Conservation (phyloP, 495 filamentous ascomycete species). For the Ramalina intermedia region DNA sequence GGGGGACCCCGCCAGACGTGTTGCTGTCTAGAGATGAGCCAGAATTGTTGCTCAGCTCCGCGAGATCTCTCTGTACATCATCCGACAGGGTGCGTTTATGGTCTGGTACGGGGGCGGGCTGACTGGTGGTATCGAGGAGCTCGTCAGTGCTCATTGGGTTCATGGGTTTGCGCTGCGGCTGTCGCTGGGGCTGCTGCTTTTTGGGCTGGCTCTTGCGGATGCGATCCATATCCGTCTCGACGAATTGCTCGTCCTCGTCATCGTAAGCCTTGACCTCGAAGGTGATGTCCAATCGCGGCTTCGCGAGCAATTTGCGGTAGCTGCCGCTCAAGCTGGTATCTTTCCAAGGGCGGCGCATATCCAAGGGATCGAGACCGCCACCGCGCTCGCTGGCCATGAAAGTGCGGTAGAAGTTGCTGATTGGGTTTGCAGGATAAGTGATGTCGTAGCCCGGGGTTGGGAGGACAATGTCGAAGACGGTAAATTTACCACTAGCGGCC, state of each 20-base stretch:
- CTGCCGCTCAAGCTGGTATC: slow-evolving; percentile 80
- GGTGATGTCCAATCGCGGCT: slow-evolving; percentile 38
- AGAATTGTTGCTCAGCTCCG: too few relatives aligned
- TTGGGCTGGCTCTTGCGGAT: slow-evolving; percentile 17
- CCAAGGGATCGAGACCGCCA: slow-evolving; percentile 61
- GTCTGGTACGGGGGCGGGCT: too few relatives aligned
- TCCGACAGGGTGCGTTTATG: too few relatives aligned
- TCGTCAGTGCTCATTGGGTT: not conserved
- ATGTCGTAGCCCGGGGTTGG: slow-evolving; percentile 88
- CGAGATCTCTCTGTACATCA: too few relatives aligned
- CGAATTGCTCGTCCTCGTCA: slow-evolving; percentile 65
- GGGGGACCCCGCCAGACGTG: slow-evolving; percentile 2
- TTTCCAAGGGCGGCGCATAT: slow-evolving; percentile 75
- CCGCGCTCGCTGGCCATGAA: slow-evolving; percentile 74
- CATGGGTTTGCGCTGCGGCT: not conserved
- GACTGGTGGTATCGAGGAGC: too few relatives aligned
- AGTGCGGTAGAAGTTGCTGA: slow-evolving; percentile 61
- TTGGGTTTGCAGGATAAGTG: slow-evolving; percentile 68
- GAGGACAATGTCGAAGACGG: slow-evolving; percentile 82
- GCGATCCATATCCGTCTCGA: slow-evolving; percentile 65
- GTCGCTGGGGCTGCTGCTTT: not conserved
- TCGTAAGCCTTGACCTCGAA: slow-evolving; percentile 56
- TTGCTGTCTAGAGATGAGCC: not conserved
- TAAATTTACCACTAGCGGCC: slow-evolving; percentile 61
- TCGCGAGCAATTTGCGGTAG: slow-evolving; percentile 74